These are phyloP conservation scores for Lachancea meyersii DNA, from an alignment of 805 yeast species.

Conservation along the genomic window DNA sequence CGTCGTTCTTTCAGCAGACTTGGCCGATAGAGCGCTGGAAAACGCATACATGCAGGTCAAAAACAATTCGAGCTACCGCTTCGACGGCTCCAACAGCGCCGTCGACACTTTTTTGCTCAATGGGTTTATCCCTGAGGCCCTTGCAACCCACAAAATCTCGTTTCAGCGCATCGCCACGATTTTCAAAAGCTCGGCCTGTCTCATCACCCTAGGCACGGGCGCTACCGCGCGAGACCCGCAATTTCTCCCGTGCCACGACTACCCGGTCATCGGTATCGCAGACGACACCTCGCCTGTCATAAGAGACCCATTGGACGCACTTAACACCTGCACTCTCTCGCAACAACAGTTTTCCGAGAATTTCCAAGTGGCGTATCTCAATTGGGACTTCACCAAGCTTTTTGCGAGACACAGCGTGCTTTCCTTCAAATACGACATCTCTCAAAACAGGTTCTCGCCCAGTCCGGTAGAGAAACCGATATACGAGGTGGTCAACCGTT, in stretches of 20 bases:
- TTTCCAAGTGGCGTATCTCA: conserved; percentile 50
- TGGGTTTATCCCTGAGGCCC: conserved; percentile 70
- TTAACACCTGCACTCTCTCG: background rate
- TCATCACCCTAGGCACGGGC: conserved; percentile 69
- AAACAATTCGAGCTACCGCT: conserved; percentile 50
- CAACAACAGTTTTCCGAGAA: conserved; percentile 2
- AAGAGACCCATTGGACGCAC: conserved; percentile 38
- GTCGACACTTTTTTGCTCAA: conserved; percentile 57
- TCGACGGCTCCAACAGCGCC: conserved; percentile 71
- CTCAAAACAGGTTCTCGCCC: conserved; percentile 13
- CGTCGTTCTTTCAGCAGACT: conserved; percentile 16
- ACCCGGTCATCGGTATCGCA: conserved; percentile 45
- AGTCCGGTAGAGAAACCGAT: conserved; percentile 38
- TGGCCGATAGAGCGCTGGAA: conserved; percentile 45
- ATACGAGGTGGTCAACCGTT: conserved; percentile 35
- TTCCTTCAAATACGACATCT: conserved; percentile 30
- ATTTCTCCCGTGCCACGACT: conserved; percentile 63
- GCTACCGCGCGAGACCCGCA: conserved; percentile 22
- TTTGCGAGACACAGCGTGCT: conserved; percentile 20
- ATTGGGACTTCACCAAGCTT: conserved; percentile 48
- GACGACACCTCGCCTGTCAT: conserved; percentile 18
- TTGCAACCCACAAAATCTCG: conserved; percentile 32
- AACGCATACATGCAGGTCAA: conserved; percentile 61
- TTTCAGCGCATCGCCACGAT: conserved; percentile 21
- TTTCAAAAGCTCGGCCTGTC: conserved; percentile 25